These are phyloP conservation scores for Ascoidea rubescens DNA, from an alignment of 805 yeast genomes.

Conservation along the genomic window DNA sequence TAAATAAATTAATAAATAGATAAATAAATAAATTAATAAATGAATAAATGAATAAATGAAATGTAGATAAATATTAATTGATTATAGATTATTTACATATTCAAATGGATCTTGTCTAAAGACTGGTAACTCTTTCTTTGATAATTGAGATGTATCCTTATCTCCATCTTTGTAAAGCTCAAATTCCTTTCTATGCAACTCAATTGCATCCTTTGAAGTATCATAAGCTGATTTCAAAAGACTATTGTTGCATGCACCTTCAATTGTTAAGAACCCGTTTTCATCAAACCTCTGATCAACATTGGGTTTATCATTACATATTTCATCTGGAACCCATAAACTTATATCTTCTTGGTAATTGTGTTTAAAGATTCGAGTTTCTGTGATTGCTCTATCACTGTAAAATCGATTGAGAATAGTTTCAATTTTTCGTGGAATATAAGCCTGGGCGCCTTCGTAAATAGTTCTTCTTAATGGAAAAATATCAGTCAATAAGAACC, in stretches of 20 bases:
- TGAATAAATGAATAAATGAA: too few species aligned
- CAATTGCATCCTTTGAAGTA: slow-evolving; percentile 17
- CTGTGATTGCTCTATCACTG: slow-evolving; percentile 16
- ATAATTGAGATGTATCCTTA: slow-evolving; percentile 10
- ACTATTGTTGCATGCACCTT: too few species aligned
- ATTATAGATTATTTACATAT: too few species aligned
- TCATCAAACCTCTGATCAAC: slow-evolving; percentile 15
- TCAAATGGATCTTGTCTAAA: slow-evolving; percentile 17
- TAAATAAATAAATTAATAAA: too few species aligned
- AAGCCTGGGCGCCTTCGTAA: slow-evolving; percentile 33
- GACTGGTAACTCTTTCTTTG: slow-evolving; percentile 21
- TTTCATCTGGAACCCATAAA: slow-evolving; percentile 31
- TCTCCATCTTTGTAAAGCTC: slow-evolving; percentile 13
- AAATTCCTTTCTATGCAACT: slow-evolving; percentile 17
- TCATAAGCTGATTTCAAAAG: slow-evolving; percentile 11
- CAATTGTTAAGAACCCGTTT: slow-evolving; percentile 12
- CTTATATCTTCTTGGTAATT: slow-evolving; percentile 28
- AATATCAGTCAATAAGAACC: slow-evolving; percentile 19
- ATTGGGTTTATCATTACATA: slow-evolving; percentile 21
- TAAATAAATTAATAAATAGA: too few species aligned
- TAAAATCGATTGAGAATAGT: slow-evolving; percentile 25
- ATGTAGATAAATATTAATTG: too few species aligned
- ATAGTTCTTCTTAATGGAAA: slow-evolving; percentile 28
- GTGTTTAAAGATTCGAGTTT: slow-evolving; percentile 15
- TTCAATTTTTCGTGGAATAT: slow-evolving; percentile 26